phyloP scores from a whole-genome alignment of 2,329 filamentous ascomycete species.

The Trichoderma koningii region DNA sequence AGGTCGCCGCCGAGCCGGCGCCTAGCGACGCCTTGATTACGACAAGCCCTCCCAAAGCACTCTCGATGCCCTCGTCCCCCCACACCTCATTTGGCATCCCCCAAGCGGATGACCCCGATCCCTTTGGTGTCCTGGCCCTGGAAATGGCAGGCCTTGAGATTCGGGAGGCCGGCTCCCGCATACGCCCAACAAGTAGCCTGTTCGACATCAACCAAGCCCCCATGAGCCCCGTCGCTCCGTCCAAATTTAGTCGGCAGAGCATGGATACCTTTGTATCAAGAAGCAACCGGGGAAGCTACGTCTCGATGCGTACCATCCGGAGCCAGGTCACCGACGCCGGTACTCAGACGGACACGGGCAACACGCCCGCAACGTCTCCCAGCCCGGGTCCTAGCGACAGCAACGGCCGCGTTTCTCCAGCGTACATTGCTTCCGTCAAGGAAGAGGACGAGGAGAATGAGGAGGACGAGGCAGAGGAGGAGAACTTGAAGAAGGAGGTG shows the following conservation, averaged over 20 bases:
- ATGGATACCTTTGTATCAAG: slow-evolving; percentile 62
- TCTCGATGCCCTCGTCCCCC: slow-evolving; percentile 43
- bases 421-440: slow-evolving; percentile 40
- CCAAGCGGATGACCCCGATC: slow-evolving; percentile 79
- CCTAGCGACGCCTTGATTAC: slow-evolving; percentile 71
- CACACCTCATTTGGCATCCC: slow-evolving; percentile 73
- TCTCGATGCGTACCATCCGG: slow-evolving; percentile 69
- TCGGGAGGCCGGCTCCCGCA: slow-evolving; percentile 74
- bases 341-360: slow-evolving; percentile 61
- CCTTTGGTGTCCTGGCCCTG: slow-evolving; percentile 87
- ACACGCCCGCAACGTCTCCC: slow-evolving; percentile 57
- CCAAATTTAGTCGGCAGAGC: slow-evolving; percentile 65
- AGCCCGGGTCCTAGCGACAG: slow-evolving; percentile 58
- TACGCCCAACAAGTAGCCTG: slow-evolving; percentile 72
- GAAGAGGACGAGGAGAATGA: slow-evolving; percentile 59
- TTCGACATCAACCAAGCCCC: slow-evolving; percentile 82
- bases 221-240: slow-evolving; percentile 67
- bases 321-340: slow-evolving; percentile 70
- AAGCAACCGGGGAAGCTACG: slow-evolving; percentile 73
- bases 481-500: not conserved
- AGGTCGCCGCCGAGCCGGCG: slow-evolving; percentile 64
- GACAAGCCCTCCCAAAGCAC: slow-evolving; percentile 35
- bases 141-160: slow-evolving; percentile 89
- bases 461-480: slow-evolving; percentile 60
- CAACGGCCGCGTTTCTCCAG: slow-evolving; percentile 45